phyloP scores from a whole-genome alignment of 1,284 basidiomycete species.

The Cryptococcus sp. region DNA sequence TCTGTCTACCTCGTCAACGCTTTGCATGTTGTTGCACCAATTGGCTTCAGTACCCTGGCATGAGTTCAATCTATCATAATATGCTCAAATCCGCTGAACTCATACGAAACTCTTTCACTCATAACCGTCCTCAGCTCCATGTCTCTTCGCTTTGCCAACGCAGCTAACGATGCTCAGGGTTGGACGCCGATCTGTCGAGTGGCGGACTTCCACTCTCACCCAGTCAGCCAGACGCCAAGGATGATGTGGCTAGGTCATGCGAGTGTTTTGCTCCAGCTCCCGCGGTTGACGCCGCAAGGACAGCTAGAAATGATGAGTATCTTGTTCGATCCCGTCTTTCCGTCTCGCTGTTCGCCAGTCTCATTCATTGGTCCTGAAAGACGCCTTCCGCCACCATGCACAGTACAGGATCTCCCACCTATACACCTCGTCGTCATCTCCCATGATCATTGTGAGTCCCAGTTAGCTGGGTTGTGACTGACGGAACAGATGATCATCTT shows the following conservation, averaged over 20 bases:
- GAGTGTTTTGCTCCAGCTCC: constrained; percentile 20
- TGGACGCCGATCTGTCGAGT: background rate
- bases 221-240: background rate
- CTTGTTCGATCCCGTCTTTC: constrained; percentile 30
- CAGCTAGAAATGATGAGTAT: constrained; percentile 11
- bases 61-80: too few relatives aligned
- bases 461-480: background rate
- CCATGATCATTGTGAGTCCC: constrained; percentile 31
- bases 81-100: constrained; percentile 2
- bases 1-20: too few relatives aligned
- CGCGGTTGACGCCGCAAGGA: background rate
- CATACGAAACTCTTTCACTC: background rate
- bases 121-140: background rate
- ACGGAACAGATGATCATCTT: constrained; percentile 29
- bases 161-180: background rate
- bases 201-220: background rate
- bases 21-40: too few relatives aligned
- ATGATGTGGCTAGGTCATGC: constrained; percentile 38
- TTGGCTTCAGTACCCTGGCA: too few relatives aligned
- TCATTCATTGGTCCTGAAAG: constrained; percentile 19
- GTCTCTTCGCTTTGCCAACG: background rate
- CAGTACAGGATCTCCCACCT: constrained; percentile 16
- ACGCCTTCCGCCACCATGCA: constrained; percentile 13
- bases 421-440: constrained; percentile 27
- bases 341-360: constrained; percentile 26